Percentiles rank a stretch among this genome's conserved stretches.
These are phyloP conservation scores for Aspergillus cejpii DNA, from an alignment of 2,329 filamentous ascomycete genomes.

Conservation along the genomic window DNA sequence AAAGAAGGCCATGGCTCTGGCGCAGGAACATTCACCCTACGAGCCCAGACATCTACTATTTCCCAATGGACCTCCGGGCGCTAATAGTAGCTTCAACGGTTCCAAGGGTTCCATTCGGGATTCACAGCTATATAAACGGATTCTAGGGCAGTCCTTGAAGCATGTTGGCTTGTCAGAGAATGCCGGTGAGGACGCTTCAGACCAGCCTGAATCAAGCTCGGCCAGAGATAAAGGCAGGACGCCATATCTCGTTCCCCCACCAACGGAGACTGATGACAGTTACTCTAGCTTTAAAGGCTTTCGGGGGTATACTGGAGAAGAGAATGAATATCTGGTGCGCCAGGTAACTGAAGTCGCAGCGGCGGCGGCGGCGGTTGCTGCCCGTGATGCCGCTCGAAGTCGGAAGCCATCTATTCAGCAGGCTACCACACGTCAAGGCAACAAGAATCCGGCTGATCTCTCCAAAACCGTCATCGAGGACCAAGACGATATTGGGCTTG, in stretches of 20 bases:
- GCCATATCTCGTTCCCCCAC: slow-evolving; percentile 72
- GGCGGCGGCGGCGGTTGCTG: slow-evolving; percentile 79
- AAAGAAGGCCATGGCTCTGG: slow-evolving; percentile 51
- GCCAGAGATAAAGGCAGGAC: slow-evolving; percentile 33
- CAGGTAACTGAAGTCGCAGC: slow-evolving; percentile 92
- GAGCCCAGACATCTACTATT: slow-evolving; percentile 33
- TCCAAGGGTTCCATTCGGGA: slow-evolving; percentile 68
- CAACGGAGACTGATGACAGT: slow-evolving; percentile 45
- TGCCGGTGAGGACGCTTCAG: slow-evolving; percentile 37
- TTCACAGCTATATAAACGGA: slow-evolving; percentile 84
- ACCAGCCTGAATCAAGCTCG: slow-evolving; percentile 23
- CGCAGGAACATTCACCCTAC: slow-evolving; percentile 26
- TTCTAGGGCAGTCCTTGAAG: slow-evolving; percentile 81
- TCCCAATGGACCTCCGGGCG: slow-evolving; percentile 25
- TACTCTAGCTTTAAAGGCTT: slow-evolving; percentile 21
- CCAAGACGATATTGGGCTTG: slow-evolving; percentile 44
- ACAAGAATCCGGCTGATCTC: slow-evolving; percentile 34
- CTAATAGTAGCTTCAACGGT: slow-evolving; percentile 40
- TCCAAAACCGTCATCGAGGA: slow-evolving; percentile 38
- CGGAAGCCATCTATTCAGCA: slow-evolving; percentile 46
- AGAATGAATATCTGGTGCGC: slow-evolving; percentile 72
- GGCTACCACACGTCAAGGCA: slow-evolving; percentile 24
- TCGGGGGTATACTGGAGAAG: slow-evolving; percentile 69
- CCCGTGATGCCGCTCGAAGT: slow-evolving; percentile 61
- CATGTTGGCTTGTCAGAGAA: slow-evolving; percentile 65